phyloP scores from a whole-genome alignment of 192 early-diverging fungal genomes.

The Chytriomyces sp. region DNA sequence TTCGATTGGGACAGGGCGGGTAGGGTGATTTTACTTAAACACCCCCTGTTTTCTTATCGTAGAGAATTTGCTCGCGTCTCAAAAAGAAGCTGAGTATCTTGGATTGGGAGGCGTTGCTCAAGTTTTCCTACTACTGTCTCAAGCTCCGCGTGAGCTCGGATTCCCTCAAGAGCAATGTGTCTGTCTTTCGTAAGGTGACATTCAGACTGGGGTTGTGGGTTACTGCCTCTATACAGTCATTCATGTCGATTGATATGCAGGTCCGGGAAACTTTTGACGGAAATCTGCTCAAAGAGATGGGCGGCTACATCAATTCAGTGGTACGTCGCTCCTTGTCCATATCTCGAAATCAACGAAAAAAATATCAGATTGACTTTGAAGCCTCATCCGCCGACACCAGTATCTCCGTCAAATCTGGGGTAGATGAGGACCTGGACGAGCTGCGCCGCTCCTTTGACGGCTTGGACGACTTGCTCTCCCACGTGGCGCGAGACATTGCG shows the following conservation, averaged over 20 bases:
- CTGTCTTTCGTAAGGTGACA: no score
- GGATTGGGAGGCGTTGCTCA: constrained; percentile 62
- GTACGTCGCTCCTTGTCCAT: constrained; percentile 35
- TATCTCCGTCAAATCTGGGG: constrained; percentile 59
- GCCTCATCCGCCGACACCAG: constrained; percentile 59
- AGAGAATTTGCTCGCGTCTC: constrained; percentile 42
- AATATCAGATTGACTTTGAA: constrained; percentile 72
- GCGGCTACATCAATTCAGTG: constrained; percentile 58
- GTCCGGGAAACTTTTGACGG: constrained; percentile 39
- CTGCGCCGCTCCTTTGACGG: constrained; percentile 64
- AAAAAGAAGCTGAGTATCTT: constrained; percentile 46
- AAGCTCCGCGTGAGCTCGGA: constrained; percentile 44
- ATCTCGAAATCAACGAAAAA: background rate
- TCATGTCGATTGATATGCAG: constrained; percentile 27
- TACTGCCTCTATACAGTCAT: no score
- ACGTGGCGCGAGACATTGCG: constrained; percentile 63
- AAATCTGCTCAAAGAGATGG: constrained; percentile 51
- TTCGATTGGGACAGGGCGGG: no score
- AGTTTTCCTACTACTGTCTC: constrained; percentile 66
- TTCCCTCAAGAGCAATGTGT: background rate
- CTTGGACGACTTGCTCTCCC: constrained; percentile 33
- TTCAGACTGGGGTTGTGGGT: no score
- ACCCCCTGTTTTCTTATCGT: background rate
- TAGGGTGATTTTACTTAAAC: no score
- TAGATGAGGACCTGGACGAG: constrained; percentile 67